Evolutionary conservation across 495 filamentous ascomycete genomes (phyloP), one percentile per base, ranked within the genome.

Genomic region (Amorphotheca resinae): DNA sequence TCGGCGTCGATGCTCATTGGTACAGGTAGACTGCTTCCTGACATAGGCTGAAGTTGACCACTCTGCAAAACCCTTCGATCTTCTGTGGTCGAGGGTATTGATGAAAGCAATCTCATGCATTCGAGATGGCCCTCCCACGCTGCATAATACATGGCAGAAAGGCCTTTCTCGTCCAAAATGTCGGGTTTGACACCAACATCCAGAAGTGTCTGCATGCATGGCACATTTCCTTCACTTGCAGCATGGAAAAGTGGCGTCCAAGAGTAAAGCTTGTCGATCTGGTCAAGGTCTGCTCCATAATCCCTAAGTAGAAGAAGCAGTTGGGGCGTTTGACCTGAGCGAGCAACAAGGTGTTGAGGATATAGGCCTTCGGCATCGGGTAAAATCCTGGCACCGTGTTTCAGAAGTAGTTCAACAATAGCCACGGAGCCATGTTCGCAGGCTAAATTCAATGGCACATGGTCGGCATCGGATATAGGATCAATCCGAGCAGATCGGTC

Each of bases 231-330:
- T 68, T 98, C 91, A 54, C 89, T 94, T 9, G 89, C 91, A 9
- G 91, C 89, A 60, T 98, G 88, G 50, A 98, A 91, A 1, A 98
- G 64, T 1, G 91, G 87, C 2, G 91, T 96, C 91, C 91, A 98
- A 45, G 88, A 86, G 45, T 96, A 95, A 11, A 98, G 67, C 59
- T 93, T 95, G 60, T 98, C 91, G 23, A 79, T 67, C 59, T 96
- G 87, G 59, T 98, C 74, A 20, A 96, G 68, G 56, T 96, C 80
- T n/a, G 86, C 91, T 6, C 87, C 87, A 55, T 93, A 85, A 25
- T 80, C 64, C 56, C 88, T 79, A 16, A 98, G 67, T 21, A 94
- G 66, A 22, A 87, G 63, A 0, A 98, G 66, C 21, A 94, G 69
- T 32, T 82, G 67, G 4, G 85, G 82, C 1, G 75, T 83, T 51